Percentiles rank a stretch among this genome's conserved stretches.
Evolutionary conservation across 2,329 filamentous ascomycete genomes (phyloP).

Genomic region (Fusarium foetens): DNA sequence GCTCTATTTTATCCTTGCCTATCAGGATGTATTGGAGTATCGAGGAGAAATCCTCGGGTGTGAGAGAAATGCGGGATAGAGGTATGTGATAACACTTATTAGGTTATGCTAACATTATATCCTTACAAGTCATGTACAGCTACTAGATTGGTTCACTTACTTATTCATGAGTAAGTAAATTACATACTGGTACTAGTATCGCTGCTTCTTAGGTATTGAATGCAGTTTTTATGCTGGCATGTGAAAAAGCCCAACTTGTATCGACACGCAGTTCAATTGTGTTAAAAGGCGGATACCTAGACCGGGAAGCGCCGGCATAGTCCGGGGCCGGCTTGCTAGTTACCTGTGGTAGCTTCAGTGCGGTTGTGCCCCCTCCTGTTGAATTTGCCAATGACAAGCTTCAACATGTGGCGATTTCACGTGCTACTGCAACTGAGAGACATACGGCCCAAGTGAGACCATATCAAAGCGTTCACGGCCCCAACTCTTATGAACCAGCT

Average conservation of each 20-base stretch:
- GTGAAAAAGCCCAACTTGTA: constrained; percentile 1
- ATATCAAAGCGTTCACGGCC: constrained; percentile 36
- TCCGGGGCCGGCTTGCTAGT: background rate
- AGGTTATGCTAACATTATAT: background rate
- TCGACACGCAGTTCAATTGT: background rate
- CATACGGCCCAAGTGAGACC: constrained; percentile 41
- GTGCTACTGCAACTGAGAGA: constrained; percentile 42
- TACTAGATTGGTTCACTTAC: background rate
- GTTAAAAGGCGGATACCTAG: background rate
- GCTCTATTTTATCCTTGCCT: background rate
- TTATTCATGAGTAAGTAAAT: background rate
- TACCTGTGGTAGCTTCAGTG: background rate
- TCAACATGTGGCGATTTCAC: constrained; percentile 46
- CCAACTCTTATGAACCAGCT: constrained; percentile 38
- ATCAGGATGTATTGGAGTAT: background rate
- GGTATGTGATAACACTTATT: background rate
- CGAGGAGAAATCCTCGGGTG: background rate
- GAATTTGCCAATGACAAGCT: constrained; percentile 31
- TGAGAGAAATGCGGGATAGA: background rate
- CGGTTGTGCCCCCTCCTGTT: constrained; percentile 21
- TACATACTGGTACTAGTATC: background rate
- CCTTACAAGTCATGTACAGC: background rate
- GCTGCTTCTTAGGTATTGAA: background rate
- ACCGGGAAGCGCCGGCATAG: constrained; percentile 32
- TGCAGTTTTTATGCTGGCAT: background rate